Percentiles rank a stretch among this genome's conserved stretches.
phyloP scores from a whole-genome alignment of 2,329 filamentous ascomycete genomes.

The Chaetothyriales sp. region DNA sequence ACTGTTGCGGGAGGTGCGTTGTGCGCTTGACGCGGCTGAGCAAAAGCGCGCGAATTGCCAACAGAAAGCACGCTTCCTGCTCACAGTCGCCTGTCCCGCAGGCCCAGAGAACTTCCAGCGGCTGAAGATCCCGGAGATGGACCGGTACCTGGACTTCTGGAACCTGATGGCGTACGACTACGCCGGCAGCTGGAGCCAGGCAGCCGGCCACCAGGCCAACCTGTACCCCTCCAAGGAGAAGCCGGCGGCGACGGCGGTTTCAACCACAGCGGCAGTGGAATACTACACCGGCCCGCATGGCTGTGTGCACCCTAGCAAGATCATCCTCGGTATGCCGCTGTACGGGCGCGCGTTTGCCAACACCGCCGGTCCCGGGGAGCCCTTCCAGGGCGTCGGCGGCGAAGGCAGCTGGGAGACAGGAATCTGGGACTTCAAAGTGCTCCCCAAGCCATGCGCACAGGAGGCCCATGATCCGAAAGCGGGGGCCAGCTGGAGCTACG shows the following conservation, averaged over 20 bases:
- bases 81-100: conserved; percentile 22
- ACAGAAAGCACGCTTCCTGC: conserved; percentile 8
- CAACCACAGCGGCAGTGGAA: conserved; percentile 53
- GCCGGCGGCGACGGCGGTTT: conserved; percentile 60
- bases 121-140: conserved; percentile 49
- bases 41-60: conserved; percentile 7
- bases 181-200: conserved; percentile 63
- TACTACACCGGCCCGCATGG: conserved; percentile 48
- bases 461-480: conserved; percentile 48
- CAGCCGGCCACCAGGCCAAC: conserved; percentile 67
- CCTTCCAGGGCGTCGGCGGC: conserved; percentile 61
- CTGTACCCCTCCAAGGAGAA: conserved; percentile 45
- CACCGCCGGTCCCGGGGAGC: conserved; percentile 57
- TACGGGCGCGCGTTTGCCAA: conserved; percentile 75
- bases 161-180: conserved; percentile 84
- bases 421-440: conserved; percentile 74
- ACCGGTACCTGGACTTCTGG: conserved; percentile 55
- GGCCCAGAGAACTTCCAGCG: conserved; percentile 48
- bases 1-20: conserved; percentile 28
- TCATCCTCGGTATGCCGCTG: conserved; percentile 81
- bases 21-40: conserved; percentile 18
- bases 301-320: conserved; percentile 48
- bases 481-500: conserved; percentile 65
- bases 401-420: conserved; percentile 72
- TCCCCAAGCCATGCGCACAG: conserved; percentile 53